phyloP scores from a whole-genome alignment of 768 basidiomycete genomes.

The Lyophyllum shimeji region DNA sequence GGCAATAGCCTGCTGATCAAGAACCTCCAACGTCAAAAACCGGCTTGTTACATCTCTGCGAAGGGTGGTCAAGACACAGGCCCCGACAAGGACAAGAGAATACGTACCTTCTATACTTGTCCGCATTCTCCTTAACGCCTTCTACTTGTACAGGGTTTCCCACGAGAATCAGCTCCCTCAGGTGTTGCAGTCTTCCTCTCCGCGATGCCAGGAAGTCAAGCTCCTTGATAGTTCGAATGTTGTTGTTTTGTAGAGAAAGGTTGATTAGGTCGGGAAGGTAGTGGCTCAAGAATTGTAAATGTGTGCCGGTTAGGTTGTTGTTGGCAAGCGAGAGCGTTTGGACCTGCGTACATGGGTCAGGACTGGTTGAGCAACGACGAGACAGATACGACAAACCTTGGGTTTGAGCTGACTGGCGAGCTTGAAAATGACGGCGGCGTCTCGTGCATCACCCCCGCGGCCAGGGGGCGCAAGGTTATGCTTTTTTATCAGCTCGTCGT shows the following conservation, averaged over 20 bases:
- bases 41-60: slow-evolving; percentile 76
- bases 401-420: slow-evolving; percentile 79
- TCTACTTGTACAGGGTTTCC: slow-evolving; percentile 75
- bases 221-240: slow-evolving; percentile 67
- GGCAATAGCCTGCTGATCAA: slow-evolving; percentile 80
- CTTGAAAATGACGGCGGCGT: slow-evolving; percentile 87
- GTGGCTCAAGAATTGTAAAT: slow-evolving; percentile 61
- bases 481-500: slow-evolving; percentile 75
- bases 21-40: slow-evolving; percentile 77
- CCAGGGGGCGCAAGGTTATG: slow-evolving; percentile 74
- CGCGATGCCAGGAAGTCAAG: slow-evolving; percentile 61
- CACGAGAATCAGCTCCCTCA: slow-evolving; percentile 71
- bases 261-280: slow-evolving; percentile 81
- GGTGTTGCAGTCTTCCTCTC: slow-evolving; percentile 56
- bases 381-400: slow-evolving; percentile 40
- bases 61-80: not conserved
- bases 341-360: slow-evolving; percentile 40
- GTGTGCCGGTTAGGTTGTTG: slow-evolving; percentile 58
- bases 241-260: slow-evolving; percentile 79
- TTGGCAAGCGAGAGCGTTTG: slow-evolving; percentile 85
- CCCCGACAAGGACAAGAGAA: slow-evolving; percentile 1
- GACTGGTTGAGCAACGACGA: not conserved
- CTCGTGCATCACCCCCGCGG: slow-evolving; percentile 57
- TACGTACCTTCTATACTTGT: slow-evolving; percentile 67
- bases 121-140: slow-evolving; percentile 56